Evolutionary conservation across 23 red algal species (phyloP).

Genomic region (Pyropia yezoensis): DNA sequence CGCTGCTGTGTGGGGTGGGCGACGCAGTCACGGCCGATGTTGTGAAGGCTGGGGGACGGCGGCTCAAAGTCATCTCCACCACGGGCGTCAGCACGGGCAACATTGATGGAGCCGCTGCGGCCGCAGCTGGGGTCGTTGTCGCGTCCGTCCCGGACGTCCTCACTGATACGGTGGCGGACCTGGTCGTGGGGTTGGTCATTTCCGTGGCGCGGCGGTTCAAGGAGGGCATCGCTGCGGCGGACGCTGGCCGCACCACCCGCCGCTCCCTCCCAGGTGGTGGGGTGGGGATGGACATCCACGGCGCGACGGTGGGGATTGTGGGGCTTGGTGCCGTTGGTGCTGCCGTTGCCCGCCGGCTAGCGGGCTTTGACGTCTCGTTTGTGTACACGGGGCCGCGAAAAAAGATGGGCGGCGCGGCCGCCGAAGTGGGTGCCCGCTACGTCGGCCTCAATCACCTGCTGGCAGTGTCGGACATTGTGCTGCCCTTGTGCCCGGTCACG

Average conservation of each 20-base stretch:
- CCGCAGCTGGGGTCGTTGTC: conserved; percentile 34
- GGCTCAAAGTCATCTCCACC: conserved; percentile 63
- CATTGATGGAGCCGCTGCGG: conserved; percentile 50
- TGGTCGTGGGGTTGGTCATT: conserved; percentile 58
- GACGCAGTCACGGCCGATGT: conserved; percentile 46
- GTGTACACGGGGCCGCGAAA: conserved; percentile 32
- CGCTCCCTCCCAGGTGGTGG: conserved; percentile 65
- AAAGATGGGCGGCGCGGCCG: conserved; percentile 9
- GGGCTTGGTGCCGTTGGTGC: conserved; percentile 79
- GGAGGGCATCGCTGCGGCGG: conserved; percentile 60
- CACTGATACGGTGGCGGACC: conserved; percentile 88
- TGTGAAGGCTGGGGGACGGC: conserved; percentile 20
- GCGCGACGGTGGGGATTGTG: conserved; percentile 67
- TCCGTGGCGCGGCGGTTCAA: conserved; percentile 71
- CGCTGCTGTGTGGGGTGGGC: conserved; percentile 39
- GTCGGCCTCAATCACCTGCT: conserved; percentile 38
- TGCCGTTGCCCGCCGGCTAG: conserved; percentile 67
- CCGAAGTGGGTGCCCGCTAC: conserved; percentile 19
- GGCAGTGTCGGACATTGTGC: conserved; percentile 55
- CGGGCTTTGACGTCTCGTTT: conserved; percentile 75
- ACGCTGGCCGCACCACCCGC: conserved; percentile 47
- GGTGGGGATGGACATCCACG: conserved; percentile 59
- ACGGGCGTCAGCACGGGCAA: conserved; percentile 82
- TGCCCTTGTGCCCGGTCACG: conserved; percentile 74
- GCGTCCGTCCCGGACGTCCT: conserved; percentile 79